A percentile compares a stretch with the other conserved stretches of the same genome.
phyloP scores from a whole-genome alignment of 352 stramenopile species.

The Phytophthora crassamura region DNA sequence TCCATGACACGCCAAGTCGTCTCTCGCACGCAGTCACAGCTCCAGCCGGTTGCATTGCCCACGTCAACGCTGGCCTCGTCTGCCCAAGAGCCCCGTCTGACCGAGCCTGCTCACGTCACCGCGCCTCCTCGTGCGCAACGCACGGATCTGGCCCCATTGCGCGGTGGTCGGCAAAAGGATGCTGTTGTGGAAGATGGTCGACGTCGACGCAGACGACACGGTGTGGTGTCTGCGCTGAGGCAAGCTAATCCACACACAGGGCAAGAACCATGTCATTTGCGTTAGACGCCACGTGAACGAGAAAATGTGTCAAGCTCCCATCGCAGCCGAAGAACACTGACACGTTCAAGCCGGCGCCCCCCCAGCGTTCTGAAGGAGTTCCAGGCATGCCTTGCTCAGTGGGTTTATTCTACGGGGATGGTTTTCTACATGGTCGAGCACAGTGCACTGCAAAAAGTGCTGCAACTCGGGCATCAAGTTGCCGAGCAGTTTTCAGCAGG shows the following conservation, averaged over 20 bases:
- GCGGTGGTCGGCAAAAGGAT: not conserved
- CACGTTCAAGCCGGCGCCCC: not conserved
- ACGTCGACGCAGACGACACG: not conserved
- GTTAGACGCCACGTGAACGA: not conserved
- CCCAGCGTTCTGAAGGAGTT: not conserved
- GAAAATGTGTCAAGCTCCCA: not conserved
- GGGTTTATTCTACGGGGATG: not conserved
- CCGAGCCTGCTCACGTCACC: too few species aligned
- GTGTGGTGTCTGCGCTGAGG: too few species aligned
- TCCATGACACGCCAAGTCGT: too few species aligned
- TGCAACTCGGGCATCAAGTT: not conserved
- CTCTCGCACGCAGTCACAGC: too few species aligned
- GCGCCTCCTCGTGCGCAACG: too few species aligned
- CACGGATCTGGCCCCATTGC: too few species aligned
- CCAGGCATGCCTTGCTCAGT: not conserved
- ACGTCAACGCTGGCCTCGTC: too few species aligned
- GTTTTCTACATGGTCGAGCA: constrained; percentile 4
- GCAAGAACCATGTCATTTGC: not conserved
- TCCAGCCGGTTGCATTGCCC: too few species aligned
- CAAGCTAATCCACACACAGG: too few species aligned
- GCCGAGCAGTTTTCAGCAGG: not conserved
- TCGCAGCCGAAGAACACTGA: not conserved
- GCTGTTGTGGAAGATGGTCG: not conserved
- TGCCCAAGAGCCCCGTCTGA: too few species aligned
- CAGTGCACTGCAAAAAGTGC: not conserved